A percentile compares a stretch with the other conserved stretches of the same genome.
These are phyloP conservation scores for Suillus subaureus DNA, from an alignment of 768 basidiomycete genomes.

Conservation along the genomic window DNA sequence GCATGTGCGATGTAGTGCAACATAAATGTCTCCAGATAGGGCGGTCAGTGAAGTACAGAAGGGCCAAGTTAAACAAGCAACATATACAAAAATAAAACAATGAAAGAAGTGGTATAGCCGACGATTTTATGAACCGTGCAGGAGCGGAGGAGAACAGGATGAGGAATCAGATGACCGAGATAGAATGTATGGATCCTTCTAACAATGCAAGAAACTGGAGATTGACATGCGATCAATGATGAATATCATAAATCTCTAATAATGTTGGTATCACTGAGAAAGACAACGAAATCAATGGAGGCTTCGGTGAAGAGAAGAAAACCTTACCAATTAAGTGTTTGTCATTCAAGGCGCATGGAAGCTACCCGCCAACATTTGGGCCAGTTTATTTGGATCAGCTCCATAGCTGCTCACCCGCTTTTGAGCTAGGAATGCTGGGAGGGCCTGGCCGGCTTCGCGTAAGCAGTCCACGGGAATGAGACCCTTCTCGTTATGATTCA, in stretches of 20 bases:
- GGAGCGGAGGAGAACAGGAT: background rate
- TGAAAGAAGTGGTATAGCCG: constrained; percentile 19
- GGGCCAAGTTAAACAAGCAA: background rate
- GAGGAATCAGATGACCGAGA: background rate
- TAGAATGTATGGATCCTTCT: background rate
- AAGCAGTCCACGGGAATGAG: constrained; percentile 75
- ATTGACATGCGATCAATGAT: background rate
- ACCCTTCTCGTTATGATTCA: constrained; percentile 36
- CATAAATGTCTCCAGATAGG: background rate
- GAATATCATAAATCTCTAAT: background rate
- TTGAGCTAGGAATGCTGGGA: constrained; percentile 50
- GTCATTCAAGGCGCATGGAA: background rate
- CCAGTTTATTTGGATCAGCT: constrained; percentile 7
- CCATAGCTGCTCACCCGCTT: constrained; percentile 48
- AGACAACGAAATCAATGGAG: background rate
- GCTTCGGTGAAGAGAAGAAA: background rate
- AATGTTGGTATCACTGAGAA: background rate
- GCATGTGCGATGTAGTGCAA: background rate
- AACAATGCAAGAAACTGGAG: background rate
- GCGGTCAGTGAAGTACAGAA: background rate
- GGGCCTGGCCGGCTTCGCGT: constrained; percentile 46
- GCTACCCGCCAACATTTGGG: background rate
- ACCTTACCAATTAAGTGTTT: background rate
- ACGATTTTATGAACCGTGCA: constrained; percentile 3
- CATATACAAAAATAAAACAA: background rate